Evolutionary conservation across 805 yeast genomes (phyloP), one percentile per base, ranked within the genome.

Genomic region (Limtongozyma cylindracea): DNA sequence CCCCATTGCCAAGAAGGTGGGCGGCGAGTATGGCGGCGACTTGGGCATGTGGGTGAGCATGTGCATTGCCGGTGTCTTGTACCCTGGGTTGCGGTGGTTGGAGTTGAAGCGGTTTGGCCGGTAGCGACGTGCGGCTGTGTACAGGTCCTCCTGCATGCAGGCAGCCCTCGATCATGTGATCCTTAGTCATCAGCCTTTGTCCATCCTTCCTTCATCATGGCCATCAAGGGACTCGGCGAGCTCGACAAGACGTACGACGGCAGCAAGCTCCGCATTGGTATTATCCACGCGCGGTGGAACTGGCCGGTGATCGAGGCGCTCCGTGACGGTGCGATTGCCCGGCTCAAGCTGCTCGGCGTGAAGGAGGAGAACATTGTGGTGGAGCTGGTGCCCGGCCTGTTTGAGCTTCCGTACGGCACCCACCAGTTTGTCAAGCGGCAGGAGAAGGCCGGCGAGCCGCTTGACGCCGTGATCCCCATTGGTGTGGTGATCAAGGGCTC

Each of bases 241-340:
- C 35, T 65, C 11, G 88, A 77, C 43, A 60, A 65, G 40, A 33
- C 41, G 23, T 72, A 72, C 43, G 69, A 72, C 39, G 91, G 72
- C 31, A 56, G 70, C 14, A 38, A 49, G 3, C 51, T 82, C 30
- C 61, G 70, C 33, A 54, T 88, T 24, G 94, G 84, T 17, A 78
- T 88, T 38, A 60, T 88, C 25, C 94, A 82, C 43, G 95, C 98
- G 10, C 73, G 98, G 45, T 88, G 98, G 98, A 88, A 88, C 46
- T 44, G 51, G 18, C 48, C 52, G 21, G 65, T 88, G 29, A 78
- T 88, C 34, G 68, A 65, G 20, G 70, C 77, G 9, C 53, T 88
- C 20, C 82, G 82, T 5, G 48, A 58, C 16, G 96, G 96, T 24
- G 80, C 88, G 12, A 43, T 65, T 17, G 42, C 49, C 16, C 61